phyloP scores from a whole-genome alignment of 805 yeast genomes.

The Cyberlindnera mycetangii region DNA sequence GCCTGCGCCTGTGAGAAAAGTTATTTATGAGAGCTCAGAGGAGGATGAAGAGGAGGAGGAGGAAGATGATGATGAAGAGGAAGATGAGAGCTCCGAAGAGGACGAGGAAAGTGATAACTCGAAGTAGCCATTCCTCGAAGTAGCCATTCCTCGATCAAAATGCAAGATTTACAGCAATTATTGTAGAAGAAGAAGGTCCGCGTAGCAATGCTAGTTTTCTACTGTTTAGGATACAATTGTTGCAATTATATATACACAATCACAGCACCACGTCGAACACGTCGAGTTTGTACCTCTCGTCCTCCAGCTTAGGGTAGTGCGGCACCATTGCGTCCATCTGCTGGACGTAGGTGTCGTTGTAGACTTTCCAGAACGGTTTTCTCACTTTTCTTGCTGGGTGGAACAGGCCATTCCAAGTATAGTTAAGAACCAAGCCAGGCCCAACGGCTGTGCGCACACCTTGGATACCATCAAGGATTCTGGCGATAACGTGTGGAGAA shows the following conservation, averaged over 20 bases:
- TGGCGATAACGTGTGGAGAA: constrained; percentile 88
- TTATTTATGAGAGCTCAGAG: constrained; percentile 24
- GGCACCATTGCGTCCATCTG: constrained; percentile 77
- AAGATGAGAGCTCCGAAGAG: constrained; percentile 23
- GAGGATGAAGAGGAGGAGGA: constrained; percentile 34
- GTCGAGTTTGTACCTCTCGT: constrained; percentile 19
- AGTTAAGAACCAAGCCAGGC: constrained; percentile 67
- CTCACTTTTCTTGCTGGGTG: constrained; percentile 92
- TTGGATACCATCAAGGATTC: constrained; percentile 79
- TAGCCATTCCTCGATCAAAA: too few species aligned
- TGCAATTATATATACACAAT: neutral
- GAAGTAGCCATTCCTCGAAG: too few species aligned
- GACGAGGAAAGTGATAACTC: constrained; percentile 17
- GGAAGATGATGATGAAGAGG: constrained; percentile 30
- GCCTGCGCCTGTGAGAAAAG: constrained; percentile 15
- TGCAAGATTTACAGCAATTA: too few species aligned
- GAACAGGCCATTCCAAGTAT: constrained; percentile 83
- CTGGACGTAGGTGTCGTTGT: constrained; percentile 73
- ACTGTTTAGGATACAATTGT: too few species aligned
- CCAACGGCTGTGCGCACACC: constrained; percentile 74
- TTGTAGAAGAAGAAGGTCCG: too few species aligned
- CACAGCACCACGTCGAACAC: constrained; percentile 24
- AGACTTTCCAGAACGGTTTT: constrained; percentile 79
- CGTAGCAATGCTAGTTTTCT: too few species aligned
- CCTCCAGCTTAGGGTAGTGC: constrained; percentile 63